Conservation (phyloP, 2,329 filamentous ascomycete genomes). For the Diplocarpon mali region DNA sequence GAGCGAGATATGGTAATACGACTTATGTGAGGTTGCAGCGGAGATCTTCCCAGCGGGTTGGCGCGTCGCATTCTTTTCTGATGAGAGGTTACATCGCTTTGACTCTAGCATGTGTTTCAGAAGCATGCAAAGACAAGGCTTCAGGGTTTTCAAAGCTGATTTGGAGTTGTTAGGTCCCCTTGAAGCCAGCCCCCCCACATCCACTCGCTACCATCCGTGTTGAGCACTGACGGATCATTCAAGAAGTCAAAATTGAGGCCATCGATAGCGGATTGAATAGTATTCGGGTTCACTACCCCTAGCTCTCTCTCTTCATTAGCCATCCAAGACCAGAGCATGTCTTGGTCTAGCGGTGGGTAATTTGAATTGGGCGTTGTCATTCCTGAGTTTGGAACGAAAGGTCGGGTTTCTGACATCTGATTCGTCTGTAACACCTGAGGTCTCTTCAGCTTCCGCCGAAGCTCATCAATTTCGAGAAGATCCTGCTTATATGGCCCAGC, state of each 20-base stretch:
- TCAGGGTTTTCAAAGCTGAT: not conserved
- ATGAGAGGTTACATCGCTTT: not conserved
- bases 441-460: not conserved
- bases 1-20: too few species aligned
- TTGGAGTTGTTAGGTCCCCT: not conserved
- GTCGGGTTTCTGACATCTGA: not conserved
- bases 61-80: too few species aligned
- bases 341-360: not conserved
- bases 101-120: not conserved
- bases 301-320: not conserved
- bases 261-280: constrained; percentile 1
- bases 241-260: constrained; percentile 2
- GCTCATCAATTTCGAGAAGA: not conserved
- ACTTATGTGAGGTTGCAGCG: too few species aligned
- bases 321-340: constrained; percentile 3
- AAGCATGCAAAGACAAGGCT: not conserved
- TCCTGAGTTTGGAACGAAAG: not conserved
- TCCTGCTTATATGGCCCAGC: constrained; percentile 4
- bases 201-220: constrained; percentile 1
- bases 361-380: not conserved
- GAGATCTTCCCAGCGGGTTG: too few species aligned
- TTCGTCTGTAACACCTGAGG: not conserved
- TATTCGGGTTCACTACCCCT: not conserved
- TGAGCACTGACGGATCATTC: not conserved
- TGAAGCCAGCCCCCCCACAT: not conserved